Base-by-base conservation (phyloP, 371 early-diverging fungal genomes). In the Blakeslea trispora region DNA sequence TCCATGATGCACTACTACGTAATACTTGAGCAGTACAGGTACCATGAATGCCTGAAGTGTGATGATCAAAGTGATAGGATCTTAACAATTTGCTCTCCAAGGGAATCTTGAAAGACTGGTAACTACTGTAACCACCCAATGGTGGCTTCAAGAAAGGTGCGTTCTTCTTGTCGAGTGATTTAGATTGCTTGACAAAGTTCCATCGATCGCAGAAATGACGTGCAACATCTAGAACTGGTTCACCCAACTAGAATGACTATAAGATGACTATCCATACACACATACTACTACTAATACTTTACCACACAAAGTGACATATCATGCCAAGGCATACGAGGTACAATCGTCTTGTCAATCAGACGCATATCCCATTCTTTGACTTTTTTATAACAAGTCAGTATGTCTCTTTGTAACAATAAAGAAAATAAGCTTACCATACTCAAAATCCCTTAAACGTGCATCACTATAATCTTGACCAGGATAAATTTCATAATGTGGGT, bases 271-370 rank as follows among this genome's bases (percentile, higher is more conserved):
- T n/a, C n/a, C n/a, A n/a, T n/a, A n/a, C n/a, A n/a, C n/a, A n/a
- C n/a, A n/a, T n/a, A n/a, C n/a, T n/a, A n/a, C n/a, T 1, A 18
- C n/a, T 10, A 14, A 10, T 24, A 28, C 71, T 56, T 59, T 67
- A 75, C 82, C 78, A 91, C 75, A 50, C 82, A 87, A 48, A 91
- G 68, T 5, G 89, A 87, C 18, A 96, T 84, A 61, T 97, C 97
- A 72, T 96, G 96, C 97, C 97, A 97, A 18, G 96, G 95, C 96
- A 97, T 92, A 51, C 96, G 82, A n/a, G 94, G 85, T 5, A 81
- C 69, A 18, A 57, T 63, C 15, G 77, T 69, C 42, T 86, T 81
- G 62, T 90, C 84, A 45, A 91, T 80, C 48, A 88, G 56, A 24
- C 75, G 68, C 64, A 74, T 75, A 50, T 83, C 77, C 69, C 78